Base-by-base conservation (phyloP, 176 grass and related monocot genomes). In the Cymbopogon citratus region DNA sequence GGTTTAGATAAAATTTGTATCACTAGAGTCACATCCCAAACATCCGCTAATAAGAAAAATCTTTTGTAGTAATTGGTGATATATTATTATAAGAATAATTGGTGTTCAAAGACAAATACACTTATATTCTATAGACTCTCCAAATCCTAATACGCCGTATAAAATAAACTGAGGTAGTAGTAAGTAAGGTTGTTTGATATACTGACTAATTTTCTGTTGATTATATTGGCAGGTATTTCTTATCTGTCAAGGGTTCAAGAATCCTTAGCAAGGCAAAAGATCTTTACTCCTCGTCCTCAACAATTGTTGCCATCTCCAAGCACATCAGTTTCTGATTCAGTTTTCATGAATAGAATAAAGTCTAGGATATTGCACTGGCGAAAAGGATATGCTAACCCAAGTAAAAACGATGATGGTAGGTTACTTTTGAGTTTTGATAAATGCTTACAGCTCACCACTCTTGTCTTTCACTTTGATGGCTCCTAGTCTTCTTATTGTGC, bases 201-300 rank as follows among this genome's bases (percentile, higher is more conserved):
- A 63, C 66, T 16, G 9, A 14, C 24, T 85, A 36, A 52, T 81
- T 81, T 36, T 65, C 19, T 45, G 27, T 77, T 87, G 33, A 71
- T 31, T 69, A 65, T 68, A 72, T 89, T 86, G 61, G 13, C 84
- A 95, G 95, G 95, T 69, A 89, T 98, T 76, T 98, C 95, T 73
- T 98, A 98, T 81, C 59, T 94, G 80, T 98, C 95, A 69, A 92
- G 95, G 84, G 92, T 90, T 36, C 95, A 98, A 93, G 95, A 98
- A 86, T 98, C 92, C 34, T 73, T 86, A 7, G 88, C 87, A 63
- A 92, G 84, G 88, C 15, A 88, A 88, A 91, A 81, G 82, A 80
- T 81, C 29, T 41, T 75, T 62, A 83, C 44, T 24, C 84, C 82
- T 85, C 34, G 66, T 65, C 48, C 81, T 67, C 63, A 34, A 5